Percentiles rank a stretch among this genome's conserved stretches.
Conservation (phyloP, 139 green algal genomes). For the Astrephomene gubernaculifera region DNA sequence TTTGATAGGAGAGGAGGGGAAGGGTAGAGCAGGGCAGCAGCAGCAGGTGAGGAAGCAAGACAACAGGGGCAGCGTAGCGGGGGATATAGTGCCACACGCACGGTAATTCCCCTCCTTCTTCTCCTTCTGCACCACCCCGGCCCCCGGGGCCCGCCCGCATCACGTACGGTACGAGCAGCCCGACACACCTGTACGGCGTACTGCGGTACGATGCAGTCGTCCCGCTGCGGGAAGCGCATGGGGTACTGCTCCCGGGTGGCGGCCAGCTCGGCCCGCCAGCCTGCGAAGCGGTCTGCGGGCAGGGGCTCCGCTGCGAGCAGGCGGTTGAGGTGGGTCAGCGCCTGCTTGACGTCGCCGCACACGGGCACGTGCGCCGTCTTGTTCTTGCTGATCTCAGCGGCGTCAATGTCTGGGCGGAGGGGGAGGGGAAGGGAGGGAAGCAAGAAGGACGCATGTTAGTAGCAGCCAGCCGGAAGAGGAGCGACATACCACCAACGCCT, state of each 20-base stretch:
- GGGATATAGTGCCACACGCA: too few species aligned
- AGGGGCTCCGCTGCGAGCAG: constrained; percentile 62
- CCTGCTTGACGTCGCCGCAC: constrained; percentile 82
- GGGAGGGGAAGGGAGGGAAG: not conserved
- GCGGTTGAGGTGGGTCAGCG: constrained; percentile 81
- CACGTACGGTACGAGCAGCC: too few species aligned
- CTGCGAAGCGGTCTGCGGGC: constrained; percentile 39
- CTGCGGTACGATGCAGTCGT: constrained; percentile 97
- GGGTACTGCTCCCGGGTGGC: constrained; percentile 84
- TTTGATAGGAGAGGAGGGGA: not conserved
- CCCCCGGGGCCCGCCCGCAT: too few species aligned
- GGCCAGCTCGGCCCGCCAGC: constrained; percentile 78
- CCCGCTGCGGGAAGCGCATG: constrained; percentile 85
- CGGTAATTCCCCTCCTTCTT: too few species aligned
- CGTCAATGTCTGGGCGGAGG: constrained; percentile 89
- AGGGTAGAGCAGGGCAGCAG: too few species aligned
- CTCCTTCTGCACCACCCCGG: too few species aligned
- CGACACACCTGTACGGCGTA: constrained; percentile 80
- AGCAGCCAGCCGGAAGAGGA: too few species aligned
- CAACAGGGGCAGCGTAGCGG: too few species aligned
- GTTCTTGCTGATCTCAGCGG: constrained; percentile 99
- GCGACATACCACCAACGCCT: too few species aligned
- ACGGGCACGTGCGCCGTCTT: constrained; percentile 93
- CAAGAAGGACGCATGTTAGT: not conserved
- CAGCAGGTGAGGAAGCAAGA: too few species aligned